Percentiles rank a stretch among this genome's conserved stretches.
Evolutionary conservation across 805 yeast species (phyloP).

Genomic region (Nakazawaea wickerhamii): DNA sequence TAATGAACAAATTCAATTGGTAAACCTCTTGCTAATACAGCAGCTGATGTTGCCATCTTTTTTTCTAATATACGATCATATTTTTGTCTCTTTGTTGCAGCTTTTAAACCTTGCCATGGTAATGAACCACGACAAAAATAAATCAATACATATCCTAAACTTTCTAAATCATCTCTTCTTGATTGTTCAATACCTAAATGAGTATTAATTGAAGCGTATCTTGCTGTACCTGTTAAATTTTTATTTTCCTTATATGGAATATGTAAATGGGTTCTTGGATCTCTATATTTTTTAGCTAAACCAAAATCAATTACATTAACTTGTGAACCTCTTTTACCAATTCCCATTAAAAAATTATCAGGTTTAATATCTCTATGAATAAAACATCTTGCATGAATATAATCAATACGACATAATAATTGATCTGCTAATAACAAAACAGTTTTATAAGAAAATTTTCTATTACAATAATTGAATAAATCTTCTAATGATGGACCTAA

Average conservation of each 20-base stretch:
- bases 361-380: constrained; percentile 83
- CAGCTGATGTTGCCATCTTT: constrained; percentile 86
- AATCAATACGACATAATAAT: constrained; percentile 88
- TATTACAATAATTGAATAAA: constrained; percentile 89
- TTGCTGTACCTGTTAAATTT: constrained; percentile 94
- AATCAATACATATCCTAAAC: constrained; percentile 88
- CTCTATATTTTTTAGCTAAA: constrained; percentile 88
- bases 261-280: constrained; percentile 89
- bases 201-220: constrained; percentile 92
- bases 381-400: constrained; percentile 91
- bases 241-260: constrained; percentile 96
- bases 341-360: constrained; percentile 81
- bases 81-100: constrained; percentile 94
- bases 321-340: constrained; percentile 90
- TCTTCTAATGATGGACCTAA: constrained; percentile 95
- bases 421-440: constrained; percentile 92
- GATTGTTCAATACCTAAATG: constrained; percentile 96
- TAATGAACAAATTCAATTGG: constrained; percentile 88
- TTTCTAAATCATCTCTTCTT: constrained; percentile 94
- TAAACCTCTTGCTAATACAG: constrained; percentile 81
- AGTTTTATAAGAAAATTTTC: constrained; percentile 90
- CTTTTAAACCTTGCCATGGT: constrained; percentile 99
- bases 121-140: constrained; percentile 93
- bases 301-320: constrained; percentile 95
- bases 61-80: constrained; percentile 95